Percentiles rank a stretch among this genome's conserved stretches.
Evolutionary conservation across 805 yeast genomes (phyloP).

Genomic region (Vanderwaltozyma tropicalis): DNA sequence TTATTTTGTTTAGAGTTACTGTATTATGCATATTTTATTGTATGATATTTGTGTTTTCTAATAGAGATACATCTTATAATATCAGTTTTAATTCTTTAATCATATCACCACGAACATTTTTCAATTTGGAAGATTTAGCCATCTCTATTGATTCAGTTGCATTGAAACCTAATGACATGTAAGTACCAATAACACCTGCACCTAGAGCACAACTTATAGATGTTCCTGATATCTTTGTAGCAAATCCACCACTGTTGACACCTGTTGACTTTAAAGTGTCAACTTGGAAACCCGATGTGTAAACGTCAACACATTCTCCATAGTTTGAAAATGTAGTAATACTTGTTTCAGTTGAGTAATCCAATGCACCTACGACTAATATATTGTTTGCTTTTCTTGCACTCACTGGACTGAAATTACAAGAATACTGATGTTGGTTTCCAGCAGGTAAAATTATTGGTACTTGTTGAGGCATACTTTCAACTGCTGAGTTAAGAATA

Average conservation of each 20-base stretch:
- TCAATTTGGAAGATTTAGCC: slow-evolving; percentile 1
- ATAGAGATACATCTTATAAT: background rate
- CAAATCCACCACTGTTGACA: slow-evolving; percentile 27
- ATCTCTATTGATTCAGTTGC: slow-evolving; percentile 28
- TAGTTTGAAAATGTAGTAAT: slow-evolving; percentile 80
- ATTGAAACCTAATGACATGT: slow-evolving; percentile 33
- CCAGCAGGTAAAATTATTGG: slow-evolving; percentile 81
- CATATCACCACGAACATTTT: background rate
- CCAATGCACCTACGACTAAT: slow-evolving; percentile 82
- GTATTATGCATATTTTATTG: too few species aligned
- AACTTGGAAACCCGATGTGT: slow-evolving; percentile 72
- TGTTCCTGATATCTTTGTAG: slow-evolving; percentile 47
- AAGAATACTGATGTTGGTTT: slow-evolving; percentile 67
- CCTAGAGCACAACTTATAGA: slow-evolving; percentile 44
- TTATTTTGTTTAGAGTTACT: too few species aligned
- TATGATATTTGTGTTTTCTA: too few species aligned
- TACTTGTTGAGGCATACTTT: slow-evolving; percentile 58
- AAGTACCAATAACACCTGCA: slow-evolving; percentile 37
- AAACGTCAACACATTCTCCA: slow-evolving; percentile 85
- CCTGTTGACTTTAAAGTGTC: slow-evolving; percentile 34
- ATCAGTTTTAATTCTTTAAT: slow-evolving; percentile 1
- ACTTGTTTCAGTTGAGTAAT: slow-evolving; percentile 30
- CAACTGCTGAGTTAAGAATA: slow-evolving; percentile 63
- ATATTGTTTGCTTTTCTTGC: slow-evolving; percentile 39
- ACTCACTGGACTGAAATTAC: slow-evolving; percentile 79